Conservation (phyloP, 2,329 filamentous ascomycete species). For the Diaporthe sp. region DNA sequence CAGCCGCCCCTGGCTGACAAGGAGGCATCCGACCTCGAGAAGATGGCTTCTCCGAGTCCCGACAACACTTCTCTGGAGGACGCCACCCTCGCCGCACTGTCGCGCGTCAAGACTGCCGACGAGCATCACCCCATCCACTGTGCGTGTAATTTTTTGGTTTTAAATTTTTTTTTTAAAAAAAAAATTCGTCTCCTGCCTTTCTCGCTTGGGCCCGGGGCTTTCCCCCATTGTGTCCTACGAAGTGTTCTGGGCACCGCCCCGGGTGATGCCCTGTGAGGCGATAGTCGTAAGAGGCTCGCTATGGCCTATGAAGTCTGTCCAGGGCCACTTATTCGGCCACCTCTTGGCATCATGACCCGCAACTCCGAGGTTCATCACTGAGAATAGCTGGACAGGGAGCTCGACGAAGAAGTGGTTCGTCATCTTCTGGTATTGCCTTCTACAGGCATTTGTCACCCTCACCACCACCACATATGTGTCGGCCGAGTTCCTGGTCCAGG, state of each 20-base stretch:
- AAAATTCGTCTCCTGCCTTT: too few relatives aligned
- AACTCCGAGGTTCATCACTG: background rate
- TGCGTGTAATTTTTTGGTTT: background rate
- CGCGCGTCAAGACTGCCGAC: conserved; percentile 40
- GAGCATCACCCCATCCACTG: conserved; percentile 44
- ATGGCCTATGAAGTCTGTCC: background rate
- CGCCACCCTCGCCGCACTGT: conserved; percentile 40
- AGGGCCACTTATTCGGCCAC: too few relatives aligned
- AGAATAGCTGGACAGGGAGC: conserved; percentile 28
- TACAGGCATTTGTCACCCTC: conserved; percentile 51
- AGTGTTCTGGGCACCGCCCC: background rate
- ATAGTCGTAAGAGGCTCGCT: background rate
- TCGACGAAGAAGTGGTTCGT: conserved; percentile 44
- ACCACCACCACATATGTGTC: conserved; percentile 52
- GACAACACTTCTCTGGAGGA: conserved; percentile 35
- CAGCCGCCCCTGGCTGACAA: conserved; percentile 15
- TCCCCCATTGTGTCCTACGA: background rate
- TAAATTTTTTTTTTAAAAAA: background rate
- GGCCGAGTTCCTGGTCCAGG: conserved; percentile 49
- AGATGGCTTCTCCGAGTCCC: conserved; percentile 20
- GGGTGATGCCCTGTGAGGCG: background rate
- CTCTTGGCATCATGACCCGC: background rate
- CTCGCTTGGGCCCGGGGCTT: background rate
- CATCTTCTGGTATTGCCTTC: conserved; percentile 42
- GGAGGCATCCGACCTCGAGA: conserved; percentile 30